A percentile compares a stretch with the other conserved stretches of the same genome.
These are phyloP conservation scores for Quercus robur DNA, from an alignment of 306 rosid genomes.

Conservation along the genomic window DNA sequence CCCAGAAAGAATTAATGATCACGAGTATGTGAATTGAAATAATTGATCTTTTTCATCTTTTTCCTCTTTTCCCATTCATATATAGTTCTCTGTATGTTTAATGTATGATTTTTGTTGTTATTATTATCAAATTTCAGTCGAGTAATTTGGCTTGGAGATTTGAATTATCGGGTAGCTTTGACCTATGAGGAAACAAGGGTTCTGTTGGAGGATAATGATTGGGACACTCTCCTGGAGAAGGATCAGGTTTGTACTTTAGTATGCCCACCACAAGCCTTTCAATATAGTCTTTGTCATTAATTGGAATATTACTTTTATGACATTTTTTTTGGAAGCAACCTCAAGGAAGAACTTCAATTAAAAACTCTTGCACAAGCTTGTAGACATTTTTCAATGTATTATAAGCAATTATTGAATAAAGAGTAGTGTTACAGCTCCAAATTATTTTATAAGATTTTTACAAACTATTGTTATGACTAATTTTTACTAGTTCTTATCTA, in stretches of 20 bases:
- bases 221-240: slow-evolving; percentile 72
- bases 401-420: too few species aligned
- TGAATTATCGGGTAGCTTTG: slow-evolving; percentile 81
- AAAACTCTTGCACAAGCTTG: too few species aligned
- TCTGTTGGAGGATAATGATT: slow-evolving; percentile 71
- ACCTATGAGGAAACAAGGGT: slow-evolving; percentile 75
- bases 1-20: slow-evolving; percentile 73
- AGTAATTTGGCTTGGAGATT: slow-evolving; percentile 91
- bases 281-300: neutral
- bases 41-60: neutral
- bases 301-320: neutral
- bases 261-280: neutral
- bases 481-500: too few species aligned
- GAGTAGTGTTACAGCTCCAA: rapidly evolving
- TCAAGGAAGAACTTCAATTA: neutral
- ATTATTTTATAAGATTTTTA: too few species aligned
- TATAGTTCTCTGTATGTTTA: neutral
- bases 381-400: too few species aligned
- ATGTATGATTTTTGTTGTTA: neutral
- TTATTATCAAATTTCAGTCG: slow-evolving; percentile 43
- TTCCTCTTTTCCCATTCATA: neutral
- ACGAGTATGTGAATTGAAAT: slow-evolving; percentile 51
- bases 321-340: neutral
- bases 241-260: slow-evolving; percentile 62
- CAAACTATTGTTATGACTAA: too few species aligned